Conservation (phyloP, 331 rosid species). For the Acacia pycnantha region DNA sequence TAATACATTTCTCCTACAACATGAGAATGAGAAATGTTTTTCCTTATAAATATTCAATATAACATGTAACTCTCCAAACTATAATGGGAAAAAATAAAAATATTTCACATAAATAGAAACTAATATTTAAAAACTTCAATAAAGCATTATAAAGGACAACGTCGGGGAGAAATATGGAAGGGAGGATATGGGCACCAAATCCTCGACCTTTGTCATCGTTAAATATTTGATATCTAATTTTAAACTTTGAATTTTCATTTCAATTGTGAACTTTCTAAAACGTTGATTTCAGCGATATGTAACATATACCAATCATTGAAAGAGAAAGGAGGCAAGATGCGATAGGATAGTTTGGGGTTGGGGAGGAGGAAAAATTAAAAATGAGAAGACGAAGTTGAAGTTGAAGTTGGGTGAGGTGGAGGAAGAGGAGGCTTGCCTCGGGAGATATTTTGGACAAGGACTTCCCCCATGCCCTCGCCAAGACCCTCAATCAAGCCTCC, state of each 20-base stretch:
- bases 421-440: slow-evolving; percentile 36
- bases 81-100: background rate
- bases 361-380: background rate
- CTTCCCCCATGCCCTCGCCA: slow-evolving; percentile 81
- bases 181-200: background rate
- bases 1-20: no score
- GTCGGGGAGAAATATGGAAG: background rate
- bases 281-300: background rate
- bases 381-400: background rate
- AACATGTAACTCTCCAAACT: background rate
- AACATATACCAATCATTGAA: background rate
- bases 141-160: background rate
- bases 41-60: background rate
- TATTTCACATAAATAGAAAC: background rate
- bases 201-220: background rate
- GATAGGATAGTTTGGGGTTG: no score
- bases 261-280: background rate
- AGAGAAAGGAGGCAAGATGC: background rate
- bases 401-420: background rate
- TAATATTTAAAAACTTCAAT: background rate
- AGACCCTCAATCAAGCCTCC: slow-evolving; percentile 80
- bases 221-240: no score
- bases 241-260: no score
- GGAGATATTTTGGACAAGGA: slow-evolving; percentile 52
- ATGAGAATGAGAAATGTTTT: no score